These are phyloP conservation scores for Tillandsia leiboldiana DNA, from an alignment of 176 grass and related monocot genomes.

Conservation along the genomic window DNA sequence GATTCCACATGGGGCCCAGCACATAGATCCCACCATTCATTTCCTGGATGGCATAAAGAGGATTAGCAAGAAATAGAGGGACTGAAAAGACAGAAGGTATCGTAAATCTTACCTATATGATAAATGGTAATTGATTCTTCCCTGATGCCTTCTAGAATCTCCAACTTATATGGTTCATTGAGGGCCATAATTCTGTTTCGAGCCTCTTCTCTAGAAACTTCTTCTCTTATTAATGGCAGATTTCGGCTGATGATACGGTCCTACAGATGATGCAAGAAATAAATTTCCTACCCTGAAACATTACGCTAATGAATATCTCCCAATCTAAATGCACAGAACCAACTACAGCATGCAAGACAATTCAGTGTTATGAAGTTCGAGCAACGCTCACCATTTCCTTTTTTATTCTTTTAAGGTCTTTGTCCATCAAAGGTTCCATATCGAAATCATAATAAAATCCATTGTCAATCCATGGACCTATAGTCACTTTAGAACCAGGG, in stretches of 20 bases:
- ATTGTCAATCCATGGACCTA: constrained; percentile 96
- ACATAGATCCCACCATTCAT: constrained; percentile 99
- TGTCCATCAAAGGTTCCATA: constrained; percentile 81
- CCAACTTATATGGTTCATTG: constrained; percentile 82
- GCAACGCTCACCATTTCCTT: constrained; percentile 76
- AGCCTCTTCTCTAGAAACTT: constrained; percentile 81
- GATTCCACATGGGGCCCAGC: constrained; percentile 92
- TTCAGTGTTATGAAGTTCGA: not conserved
- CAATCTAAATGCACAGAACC: not conserved
- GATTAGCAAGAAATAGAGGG: not conserved
- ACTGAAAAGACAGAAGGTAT: not conserved
- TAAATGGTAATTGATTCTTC: constrained; percentile 96
- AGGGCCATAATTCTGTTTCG: constrained; percentile 71
- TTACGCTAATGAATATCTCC: constrained; percentile 27
- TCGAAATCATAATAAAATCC: constrained; percentile 98
- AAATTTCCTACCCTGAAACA: constrained; percentile 41
- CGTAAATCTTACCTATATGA: constrained; percentile 58
- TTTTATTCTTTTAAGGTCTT: constrained; percentile 94
- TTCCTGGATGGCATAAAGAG: constrained; percentile 37
- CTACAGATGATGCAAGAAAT: constrained; percentile 56
- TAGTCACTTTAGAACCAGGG: constrained; percentile 81
- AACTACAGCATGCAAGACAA: not conserved
- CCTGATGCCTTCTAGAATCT: constrained; percentile 84
- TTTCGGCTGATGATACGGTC: constrained; percentile 72
- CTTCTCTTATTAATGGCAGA: constrained; percentile 77